Percentiles rank a stretch among this genome's conserved stretches.
phyloP scores from a whole-genome alignment of 1,284 basidiomycete species.

The Sanguinoderma infundibulare region DNA sequence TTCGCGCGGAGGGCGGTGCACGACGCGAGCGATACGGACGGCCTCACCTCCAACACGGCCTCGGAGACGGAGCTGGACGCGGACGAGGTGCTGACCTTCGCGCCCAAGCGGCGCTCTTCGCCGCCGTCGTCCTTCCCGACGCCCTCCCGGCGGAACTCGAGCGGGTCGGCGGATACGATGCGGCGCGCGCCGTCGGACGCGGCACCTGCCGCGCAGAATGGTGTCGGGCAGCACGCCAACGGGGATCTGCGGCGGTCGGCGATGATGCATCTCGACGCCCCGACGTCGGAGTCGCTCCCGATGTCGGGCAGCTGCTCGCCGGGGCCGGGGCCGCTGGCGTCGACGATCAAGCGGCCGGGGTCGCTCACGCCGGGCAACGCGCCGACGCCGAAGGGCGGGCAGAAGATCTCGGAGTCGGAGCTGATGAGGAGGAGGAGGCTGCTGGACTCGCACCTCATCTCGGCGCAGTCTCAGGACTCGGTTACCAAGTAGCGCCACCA shows the following conservation, averaged over 20 bases:
- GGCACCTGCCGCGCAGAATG: no score
- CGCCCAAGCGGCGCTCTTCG: constrained; percentile 60
- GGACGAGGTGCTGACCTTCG: constrained; percentile 73
- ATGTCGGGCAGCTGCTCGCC: not conserved
- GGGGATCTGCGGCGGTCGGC: constrained; percentile 13
- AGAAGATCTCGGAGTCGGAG: constrained; percentile 78
- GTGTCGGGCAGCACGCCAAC: not conserved
- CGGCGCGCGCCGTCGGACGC: constrained; percentile 19
- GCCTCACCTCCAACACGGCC: constrained; percentile 32
- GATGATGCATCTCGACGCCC: constrained; percentile 19
- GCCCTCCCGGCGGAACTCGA: constrained; percentile 12
- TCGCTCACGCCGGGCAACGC: not conserved
- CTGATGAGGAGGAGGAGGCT: constrained; percentile 77
- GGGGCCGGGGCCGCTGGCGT: not conserved
- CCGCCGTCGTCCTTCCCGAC: constrained; percentile 35
- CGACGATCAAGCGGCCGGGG: not conserved
- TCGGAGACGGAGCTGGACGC: constrained; percentile 46
- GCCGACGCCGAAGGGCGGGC: constrained; percentile 47
- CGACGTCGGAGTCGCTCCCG: not conserved
- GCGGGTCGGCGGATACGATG: constrained; percentile 21
- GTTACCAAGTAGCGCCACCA: constrained; percentile 6
- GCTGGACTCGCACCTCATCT: constrained; percentile 63
- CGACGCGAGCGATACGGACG: constrained; percentile 6
- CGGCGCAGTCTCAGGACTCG: constrained; percentile 18
- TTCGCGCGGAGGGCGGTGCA: not conserved